A percentile compares a stretch with the other conserved stretches of the same genome.
Conservation (phyloP, 331 rosid genomes). For the Quercus lobata region DNA sequence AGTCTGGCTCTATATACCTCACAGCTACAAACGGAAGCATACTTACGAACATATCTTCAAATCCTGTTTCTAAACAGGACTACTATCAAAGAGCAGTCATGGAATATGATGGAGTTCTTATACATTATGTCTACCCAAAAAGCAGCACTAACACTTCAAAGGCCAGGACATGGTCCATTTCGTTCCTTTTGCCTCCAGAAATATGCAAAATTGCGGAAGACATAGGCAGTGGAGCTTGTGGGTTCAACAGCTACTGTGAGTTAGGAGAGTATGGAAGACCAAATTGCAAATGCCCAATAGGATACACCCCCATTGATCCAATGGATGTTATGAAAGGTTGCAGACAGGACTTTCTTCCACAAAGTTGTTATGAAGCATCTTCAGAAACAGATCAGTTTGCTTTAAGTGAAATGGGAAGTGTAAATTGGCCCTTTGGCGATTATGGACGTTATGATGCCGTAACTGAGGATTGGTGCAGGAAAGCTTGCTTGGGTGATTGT, state of each 20-base stretch:
- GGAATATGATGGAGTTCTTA: background rate
- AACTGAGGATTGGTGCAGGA: constrained; percentile 3
- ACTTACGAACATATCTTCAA: background rate
- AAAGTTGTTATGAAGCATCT: background rate
- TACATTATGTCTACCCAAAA: background rate
- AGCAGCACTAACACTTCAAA: background rate
- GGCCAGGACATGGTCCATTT: too few species aligned
- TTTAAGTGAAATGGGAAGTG: background rate
- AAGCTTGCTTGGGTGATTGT: constrained; percentile 4
- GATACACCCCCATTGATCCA: constrained; percentile 2
- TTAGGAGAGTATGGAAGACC: background rate
- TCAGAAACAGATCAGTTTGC: background rate
- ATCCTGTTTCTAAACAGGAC: background rate
- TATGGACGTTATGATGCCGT: too few species aligned
- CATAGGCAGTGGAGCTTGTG: constrained; percentile 5
- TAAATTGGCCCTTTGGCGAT: background rate
- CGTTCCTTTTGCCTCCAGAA: background rate
- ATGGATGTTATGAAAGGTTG: constrained; percentile 8
- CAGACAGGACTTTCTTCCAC: background rate
- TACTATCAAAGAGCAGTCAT: background rate
- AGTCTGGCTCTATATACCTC: background rate
- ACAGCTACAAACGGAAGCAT: background rate
- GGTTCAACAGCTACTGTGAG: constrained; percentile 16
- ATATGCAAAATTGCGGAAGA: background rate
- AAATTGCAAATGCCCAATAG: background rate